Evolutionary conservation across 2,329 filamentous ascomycete species (phyloP).

Genomic region (Madurella fahalii): DNA sequence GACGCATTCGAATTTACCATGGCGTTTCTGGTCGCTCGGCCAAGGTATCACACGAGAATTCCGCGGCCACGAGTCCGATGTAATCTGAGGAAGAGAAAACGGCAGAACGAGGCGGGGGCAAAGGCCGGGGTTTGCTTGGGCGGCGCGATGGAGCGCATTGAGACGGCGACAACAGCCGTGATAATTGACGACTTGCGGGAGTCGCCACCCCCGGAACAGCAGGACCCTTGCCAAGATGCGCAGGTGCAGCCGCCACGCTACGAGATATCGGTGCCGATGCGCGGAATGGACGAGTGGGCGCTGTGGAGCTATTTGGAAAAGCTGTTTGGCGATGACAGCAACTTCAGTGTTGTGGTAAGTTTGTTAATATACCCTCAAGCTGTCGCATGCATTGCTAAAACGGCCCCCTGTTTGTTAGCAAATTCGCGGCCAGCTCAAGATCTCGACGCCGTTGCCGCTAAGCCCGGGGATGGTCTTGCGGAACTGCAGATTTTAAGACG

Average conservation of each 20-base stretch:
- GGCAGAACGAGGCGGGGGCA: neutral
- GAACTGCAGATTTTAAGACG: neutral
- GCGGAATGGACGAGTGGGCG: conserved; percentile 4
- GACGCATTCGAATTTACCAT: neutral
- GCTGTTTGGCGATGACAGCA: conserved; percentile 1
- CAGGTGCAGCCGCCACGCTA: neutral
- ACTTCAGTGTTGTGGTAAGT: conserved; percentile 8
- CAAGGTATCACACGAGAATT: neutral
- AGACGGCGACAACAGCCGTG: neutral
- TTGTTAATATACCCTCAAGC: neutral
- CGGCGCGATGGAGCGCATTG: neutral
- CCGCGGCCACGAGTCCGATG: neutral
- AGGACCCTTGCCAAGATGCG: neutral
- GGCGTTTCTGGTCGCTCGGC: neutral
- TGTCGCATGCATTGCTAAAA: too few species aligned
- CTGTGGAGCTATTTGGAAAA: conserved; percentile 2
- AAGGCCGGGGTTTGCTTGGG: neutral
- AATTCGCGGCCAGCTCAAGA: neutral
- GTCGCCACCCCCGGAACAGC: neutral
- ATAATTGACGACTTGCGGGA: neutral
- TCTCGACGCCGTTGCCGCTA: neutral
- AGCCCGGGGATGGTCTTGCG: neutral
- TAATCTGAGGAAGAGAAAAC: neutral
- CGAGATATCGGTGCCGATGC: conserved; percentile 2
- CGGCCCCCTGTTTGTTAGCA: neutral